Evolutionary conservation across 164 flowering plant species (phyloP).

Genomic region (Nymphaea colorata): DNA sequence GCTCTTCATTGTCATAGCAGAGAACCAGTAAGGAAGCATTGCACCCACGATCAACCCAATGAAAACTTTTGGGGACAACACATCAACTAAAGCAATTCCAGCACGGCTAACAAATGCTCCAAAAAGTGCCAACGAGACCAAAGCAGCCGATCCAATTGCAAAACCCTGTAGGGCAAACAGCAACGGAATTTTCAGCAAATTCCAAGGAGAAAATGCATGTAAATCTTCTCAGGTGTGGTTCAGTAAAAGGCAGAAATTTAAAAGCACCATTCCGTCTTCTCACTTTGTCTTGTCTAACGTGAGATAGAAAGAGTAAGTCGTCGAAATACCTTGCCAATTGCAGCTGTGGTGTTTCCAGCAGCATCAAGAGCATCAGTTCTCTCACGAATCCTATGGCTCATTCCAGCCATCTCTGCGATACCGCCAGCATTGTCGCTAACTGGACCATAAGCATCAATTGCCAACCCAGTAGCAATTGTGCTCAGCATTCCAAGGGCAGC

Average conservation of each 20-base stretch:
- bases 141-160: slow-evolving; percentile 24
- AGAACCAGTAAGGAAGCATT: slow-evolving; percentile 29
- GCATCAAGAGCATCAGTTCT: slow-evolving; percentile 76
- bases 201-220: too few species aligned
- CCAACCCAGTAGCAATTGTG: slow-evolving; percentile 62
- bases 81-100: slow-evolving; percentile 17
- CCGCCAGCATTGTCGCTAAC: slow-evolving; percentile 78
- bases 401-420: slow-evolving; percentile 79
- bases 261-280: too few species aligned
- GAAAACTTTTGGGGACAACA: slow-evolving; percentile 20
- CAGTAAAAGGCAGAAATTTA: too few species aligned
- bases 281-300: too few species aligned
- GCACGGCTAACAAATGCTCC: slow-evolving; percentile 28
- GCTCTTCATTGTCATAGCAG: slow-evolving; percentile 30
- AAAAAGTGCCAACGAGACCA: slow-evolving; percentile 23
- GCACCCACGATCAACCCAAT: slow-evolving; percentile 23
- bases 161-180: too few species aligned
- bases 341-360: slow-evolving; percentile 72
- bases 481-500: slow-evolving; percentile 45
- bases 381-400: slow-evolving; percentile 70
- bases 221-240: too few species aligned
- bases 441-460: slow-evolving; percentile 73
- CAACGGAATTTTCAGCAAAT: too few species aligned
- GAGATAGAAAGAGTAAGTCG: neutral
- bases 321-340: slow-evolving; percentile 50